These are phyloP conservation scores for Neurospora crassa DNA, from an alignment of 2,329 filamentous ascomycete species.

Conservation along the genomic window DNA sequence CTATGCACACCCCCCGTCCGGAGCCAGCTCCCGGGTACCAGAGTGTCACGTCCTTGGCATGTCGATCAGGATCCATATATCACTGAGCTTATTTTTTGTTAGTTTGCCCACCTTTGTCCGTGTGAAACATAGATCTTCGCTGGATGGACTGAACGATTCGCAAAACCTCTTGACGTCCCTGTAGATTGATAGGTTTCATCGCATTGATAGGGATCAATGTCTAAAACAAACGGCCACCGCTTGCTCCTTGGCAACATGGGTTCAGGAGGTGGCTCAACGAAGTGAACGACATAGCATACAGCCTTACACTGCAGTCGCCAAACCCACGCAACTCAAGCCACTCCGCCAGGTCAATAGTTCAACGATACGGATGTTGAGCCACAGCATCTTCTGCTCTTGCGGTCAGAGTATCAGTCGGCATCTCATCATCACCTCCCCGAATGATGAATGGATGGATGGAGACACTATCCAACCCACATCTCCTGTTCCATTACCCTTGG, in stretches of 20 bases:
- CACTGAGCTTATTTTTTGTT: not conserved
- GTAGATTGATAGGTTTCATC: not conserved
- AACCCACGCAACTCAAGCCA: not conserved
- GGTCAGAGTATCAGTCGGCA: not conserved
- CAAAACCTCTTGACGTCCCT: not conserved
- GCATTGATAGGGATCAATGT: not conserved
- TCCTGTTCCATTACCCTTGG: not conserved
- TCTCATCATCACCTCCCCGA: not conserved
- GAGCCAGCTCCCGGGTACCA: too few relatives aligned
- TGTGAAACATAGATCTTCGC: not conserved
- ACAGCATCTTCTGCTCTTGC: not conserved
- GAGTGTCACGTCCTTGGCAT: not conserved
- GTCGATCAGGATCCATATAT: not conserved
- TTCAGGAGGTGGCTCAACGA: not conserved
- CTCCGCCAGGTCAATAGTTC: not conserved
- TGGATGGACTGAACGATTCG: not conserved
- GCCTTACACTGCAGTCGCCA: not conserved
- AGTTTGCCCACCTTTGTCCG: not conserved
- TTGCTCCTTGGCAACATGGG: not conserved
- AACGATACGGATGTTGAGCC: not conserved
- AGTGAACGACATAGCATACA: not conserved
- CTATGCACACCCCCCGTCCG: too few relatives aligned
- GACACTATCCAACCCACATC: not conserved
- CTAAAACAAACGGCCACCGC: not conserved
- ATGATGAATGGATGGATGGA: not conserved